Evolutionary conservation across 768 basidiomycete species (phyloP).

Genomic region (Agrocybe pediades): DNA sequence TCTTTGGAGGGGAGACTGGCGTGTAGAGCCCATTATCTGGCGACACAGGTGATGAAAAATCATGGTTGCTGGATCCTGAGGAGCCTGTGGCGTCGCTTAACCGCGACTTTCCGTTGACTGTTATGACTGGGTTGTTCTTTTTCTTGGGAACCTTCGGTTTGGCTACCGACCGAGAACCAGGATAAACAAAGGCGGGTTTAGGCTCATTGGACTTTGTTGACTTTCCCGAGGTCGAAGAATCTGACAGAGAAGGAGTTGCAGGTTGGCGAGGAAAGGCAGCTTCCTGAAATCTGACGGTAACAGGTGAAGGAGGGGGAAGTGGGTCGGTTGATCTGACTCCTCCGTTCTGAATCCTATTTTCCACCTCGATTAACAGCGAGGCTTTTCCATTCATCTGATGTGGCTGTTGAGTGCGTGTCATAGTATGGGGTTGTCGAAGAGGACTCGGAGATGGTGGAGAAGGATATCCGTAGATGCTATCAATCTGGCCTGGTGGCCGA

Average conservation of each 20-base stretch:
- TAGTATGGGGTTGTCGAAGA: constrained; percentile 10
- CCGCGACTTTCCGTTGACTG: constrained; percentile 7
- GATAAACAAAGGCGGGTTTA: constrained; percentile 24
- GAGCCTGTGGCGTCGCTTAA: not conserved
- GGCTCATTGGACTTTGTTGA: not conserved
- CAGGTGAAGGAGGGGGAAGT: constrained; percentile 5
- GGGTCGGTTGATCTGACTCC: not conserved
- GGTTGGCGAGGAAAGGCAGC: constrained; percentile 1
- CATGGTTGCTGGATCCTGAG: not conserved
- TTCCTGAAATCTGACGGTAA: not conserved
- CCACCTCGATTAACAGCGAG: constrained; percentile 2
- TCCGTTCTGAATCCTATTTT: constrained; percentile 1
- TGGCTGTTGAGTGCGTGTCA: constrained; percentile 3
- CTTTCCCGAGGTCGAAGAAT: constrained; percentile 14
- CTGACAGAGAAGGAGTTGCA: constrained; percentile 10
- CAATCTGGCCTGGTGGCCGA: constrained; percentile 1
- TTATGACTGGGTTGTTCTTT: constrained; percentile 12
- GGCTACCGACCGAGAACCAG: constrained; percentile 26
- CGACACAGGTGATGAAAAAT: not conserved
- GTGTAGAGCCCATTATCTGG: not conserved
- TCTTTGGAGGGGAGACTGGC: not conserved
- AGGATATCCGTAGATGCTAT: constrained; percentile 4
- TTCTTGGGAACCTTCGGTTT: constrained; percentile 25
- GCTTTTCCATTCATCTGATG: not conserved
- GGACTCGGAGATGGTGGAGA: constrained; percentile 12